A percentile compares a stretch with the other conserved stretches of the same genome.
Conservation (phyloP, 1,284 basidiomycete species). For the Sanguinoderma infundibulare region DNA sequence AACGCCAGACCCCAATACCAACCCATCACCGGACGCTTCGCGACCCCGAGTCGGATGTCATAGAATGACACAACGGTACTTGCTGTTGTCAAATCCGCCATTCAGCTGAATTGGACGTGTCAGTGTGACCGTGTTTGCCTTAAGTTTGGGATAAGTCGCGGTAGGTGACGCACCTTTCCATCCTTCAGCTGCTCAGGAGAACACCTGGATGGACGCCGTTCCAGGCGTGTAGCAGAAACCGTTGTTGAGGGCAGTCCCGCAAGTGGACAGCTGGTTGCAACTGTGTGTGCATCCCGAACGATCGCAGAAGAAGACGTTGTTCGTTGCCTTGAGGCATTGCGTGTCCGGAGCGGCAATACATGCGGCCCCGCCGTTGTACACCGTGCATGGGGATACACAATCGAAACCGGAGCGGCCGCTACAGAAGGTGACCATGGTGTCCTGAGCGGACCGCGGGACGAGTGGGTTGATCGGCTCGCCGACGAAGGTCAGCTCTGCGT, state of each 20-base stretch:
- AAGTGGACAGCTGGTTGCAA: slow-evolving; percentile 6
- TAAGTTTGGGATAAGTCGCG: too few species aligned
- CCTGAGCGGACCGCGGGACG: background rate
- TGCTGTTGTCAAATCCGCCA: too few species aligned
- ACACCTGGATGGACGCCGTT: background rate
- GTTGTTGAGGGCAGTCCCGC: slow-evolving; percentile 8
- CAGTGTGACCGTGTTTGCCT: too few species aligned
- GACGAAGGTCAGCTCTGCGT: slow-evolving; percentile 12
- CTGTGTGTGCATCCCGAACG: background rate
- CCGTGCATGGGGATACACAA: background rate
- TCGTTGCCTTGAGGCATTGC: background rate
- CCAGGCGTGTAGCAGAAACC: slow-evolving; percentile 9
- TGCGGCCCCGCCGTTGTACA: slow-evolving; percentile 4
- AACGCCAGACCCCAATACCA: too few species aligned
- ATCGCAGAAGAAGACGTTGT: slow-evolving; percentile 9
- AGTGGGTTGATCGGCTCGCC: slow-evolving; percentile 1
- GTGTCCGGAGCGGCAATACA: slow-evolving; percentile 2
- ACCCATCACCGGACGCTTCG: too few species aligned
- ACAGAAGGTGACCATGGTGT: slow-evolving; percentile 5
- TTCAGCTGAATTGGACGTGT: too few species aligned
- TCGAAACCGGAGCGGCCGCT: background rate
- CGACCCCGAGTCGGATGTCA: too few species aligned
- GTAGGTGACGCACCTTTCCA: too few species aligned
- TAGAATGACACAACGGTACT: too few species aligned
- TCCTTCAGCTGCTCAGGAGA: too few species aligned